Evolutionary conservation across 1,139 yeast species (phyloP), one percentile per base, ranked within the genome.

Genomic region (Trichomonascaceae sp.): DNA sequence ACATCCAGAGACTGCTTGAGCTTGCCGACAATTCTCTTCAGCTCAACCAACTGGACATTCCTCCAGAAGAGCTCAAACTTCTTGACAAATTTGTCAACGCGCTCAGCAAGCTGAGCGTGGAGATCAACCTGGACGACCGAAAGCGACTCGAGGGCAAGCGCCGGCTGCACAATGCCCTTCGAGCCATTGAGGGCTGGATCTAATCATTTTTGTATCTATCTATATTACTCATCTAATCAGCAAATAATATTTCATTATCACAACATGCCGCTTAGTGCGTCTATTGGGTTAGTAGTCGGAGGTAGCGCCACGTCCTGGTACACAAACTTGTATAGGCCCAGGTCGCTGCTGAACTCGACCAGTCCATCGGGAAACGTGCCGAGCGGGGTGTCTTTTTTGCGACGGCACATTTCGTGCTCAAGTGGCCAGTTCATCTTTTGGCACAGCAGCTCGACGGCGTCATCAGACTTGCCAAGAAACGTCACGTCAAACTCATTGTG

Each of bases 1-100:
- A 42, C 14, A 43, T 51, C 15, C 47, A 48, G 32, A 38, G 44
- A 32, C 43, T 56, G 28, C 43, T 52, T 36, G 40, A 42, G 4
- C 25, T 46, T 33, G 45, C 50, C 5, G 47, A 45, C 17, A 41
- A 40, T 15, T 34, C 47, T 5, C 47, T 51, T 33, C 92, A 81
- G 45, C 79, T 85, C 50, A 73, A 76, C 32, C 74, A 72, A 37
- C 59, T 85, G 40, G 81, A 80, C 32, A 65, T 85, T 41, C 87
- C 92, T 3, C 59, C 69, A 0, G 76, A 76, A 41, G 95, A 85
- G 52, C 79, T 80, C 44, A 78, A 74, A 44, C 63, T 85, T 34
- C 65, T 87, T 33, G 95, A 85, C 51, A 76, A 82, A 55, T 73
- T 87, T 31, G 80, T 87, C 4, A 93, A 84, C 48, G 77, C 93